Evolutionary conservation across 176 grass and related monocot species (phyloP).

Genomic region (Oryza australiensis): DNA sequence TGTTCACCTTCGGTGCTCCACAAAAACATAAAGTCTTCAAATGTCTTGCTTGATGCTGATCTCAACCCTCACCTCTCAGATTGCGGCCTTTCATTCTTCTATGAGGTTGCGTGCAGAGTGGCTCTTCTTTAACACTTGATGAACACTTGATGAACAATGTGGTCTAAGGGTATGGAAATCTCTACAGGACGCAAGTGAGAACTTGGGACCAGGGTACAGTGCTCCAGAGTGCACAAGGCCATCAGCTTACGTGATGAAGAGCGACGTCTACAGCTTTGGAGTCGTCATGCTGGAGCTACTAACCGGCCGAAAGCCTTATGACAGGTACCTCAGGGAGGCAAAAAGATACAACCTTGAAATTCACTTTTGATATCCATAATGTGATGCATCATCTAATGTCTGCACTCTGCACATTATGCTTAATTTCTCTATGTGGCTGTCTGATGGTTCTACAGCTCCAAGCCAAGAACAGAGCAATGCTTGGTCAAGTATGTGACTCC

Average conservation of each 20-base stretch:
- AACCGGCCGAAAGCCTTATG: slow-evolving; percentile 76
- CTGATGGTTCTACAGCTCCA: slow-evolving; percentile 52
- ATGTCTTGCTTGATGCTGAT: slow-evolving; percentile 82
- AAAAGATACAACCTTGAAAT: not conserved
- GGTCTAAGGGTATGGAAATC: not conserved
- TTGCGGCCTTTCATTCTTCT: slow-evolving; percentile 65
- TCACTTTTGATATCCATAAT: not conserved
- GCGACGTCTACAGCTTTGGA: slow-evolving; percentile 83
- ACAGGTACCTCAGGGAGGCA: slow-evolving; percentile 44
- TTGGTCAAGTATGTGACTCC: slow-evolving; percentile 71
- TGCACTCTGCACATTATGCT: not conserved
- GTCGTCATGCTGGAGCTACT: slow-evolving; percentile 90
- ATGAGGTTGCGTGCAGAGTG: slow-evolving; percentile 56
- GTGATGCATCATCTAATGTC: not conserved
- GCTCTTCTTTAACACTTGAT: not conserved
- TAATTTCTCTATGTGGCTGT: not conserved
- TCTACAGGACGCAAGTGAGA: slow-evolving; percentile 70
- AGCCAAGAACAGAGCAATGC: slow-evolving; percentile 54
- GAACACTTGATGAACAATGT: not conserved
- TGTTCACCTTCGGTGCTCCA: slow-evolving; percentile 81
- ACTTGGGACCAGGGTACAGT: slow-evolving; percentile 70
- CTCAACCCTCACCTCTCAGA: slow-evolving; percentile 77
- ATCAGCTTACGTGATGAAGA: slow-evolving; percentile 70
- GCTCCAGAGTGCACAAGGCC: slow-evolving; percentile 66
- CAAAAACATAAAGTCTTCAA: slow-evolving; percentile 88